Percentiles rank a stretch among this genome's conserved stretches.
Conservation (phyloP, 148 eudicot species). For the Fagopyrum homotropicum region DNA sequence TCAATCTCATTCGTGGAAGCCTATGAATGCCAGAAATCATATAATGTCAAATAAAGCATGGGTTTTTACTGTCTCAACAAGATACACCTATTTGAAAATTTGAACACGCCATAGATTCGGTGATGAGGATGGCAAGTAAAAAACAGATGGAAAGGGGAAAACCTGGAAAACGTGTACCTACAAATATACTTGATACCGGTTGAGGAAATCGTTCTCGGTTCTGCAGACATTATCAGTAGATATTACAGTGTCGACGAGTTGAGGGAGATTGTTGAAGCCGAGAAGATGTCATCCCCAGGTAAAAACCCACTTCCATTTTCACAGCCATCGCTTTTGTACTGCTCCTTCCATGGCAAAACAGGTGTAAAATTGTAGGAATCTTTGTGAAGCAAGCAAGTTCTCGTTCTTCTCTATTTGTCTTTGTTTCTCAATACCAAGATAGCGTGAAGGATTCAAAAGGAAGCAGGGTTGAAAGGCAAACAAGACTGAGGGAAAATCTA, state of each 20-base stretch:
- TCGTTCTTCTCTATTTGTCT: not conserved
- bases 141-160: not conserved
- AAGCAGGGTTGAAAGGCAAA: not conserved
- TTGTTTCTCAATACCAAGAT: not conserved
- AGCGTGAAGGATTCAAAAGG: not conserved
- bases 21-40: not conserved
- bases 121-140: not conserved
- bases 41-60: not conserved
- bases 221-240: not conserved
- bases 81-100: not conserved
- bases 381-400: too few relatives aligned
- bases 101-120: not conserved
- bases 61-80: not conserved
- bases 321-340: not conserved
- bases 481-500: constrained; percentile 20
- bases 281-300: not conserved
- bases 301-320: not conserved
- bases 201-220: not conserved
- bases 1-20: too few relatives aligned
- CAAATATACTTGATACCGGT: not conserved
- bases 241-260: not conserved
- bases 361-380: not conserved
- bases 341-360: not conserved
- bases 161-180: not conserved
- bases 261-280: not conserved